These are phyloP conservation scores for Mycena metata DNA, from an alignment of 768 basidiomycete species.

Conservation along the genomic window DNA sequence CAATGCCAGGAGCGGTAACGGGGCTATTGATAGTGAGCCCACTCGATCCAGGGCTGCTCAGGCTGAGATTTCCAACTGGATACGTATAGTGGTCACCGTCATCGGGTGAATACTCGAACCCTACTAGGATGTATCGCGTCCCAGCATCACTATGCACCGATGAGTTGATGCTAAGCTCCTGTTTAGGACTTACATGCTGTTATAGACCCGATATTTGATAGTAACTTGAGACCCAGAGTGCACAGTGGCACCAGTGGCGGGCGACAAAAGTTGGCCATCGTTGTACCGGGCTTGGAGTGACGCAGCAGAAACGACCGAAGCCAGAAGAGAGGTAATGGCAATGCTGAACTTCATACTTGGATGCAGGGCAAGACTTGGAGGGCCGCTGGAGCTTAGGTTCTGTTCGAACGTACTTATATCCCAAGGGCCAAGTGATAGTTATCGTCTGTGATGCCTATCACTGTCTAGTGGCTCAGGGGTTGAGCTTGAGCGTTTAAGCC, in stretches of 20 bases:
- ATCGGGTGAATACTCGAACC: slow-evolving; percentile 24
- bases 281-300: too few relatives aligned
- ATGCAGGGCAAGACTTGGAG: slow-evolving; percentile 18
- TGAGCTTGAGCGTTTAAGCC: too few relatives aligned
- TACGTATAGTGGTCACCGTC: slow-evolving; percentile 21
- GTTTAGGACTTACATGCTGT: slow-evolving; percentile 22
- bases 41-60: slow-evolving; percentile 24
- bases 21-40: slow-evolving; percentile 22
- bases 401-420: slow-evolving; percentile 16
- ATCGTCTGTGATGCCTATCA: slow-evolving; percentile 14
- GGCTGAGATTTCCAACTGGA: slow-evolving; percentile 22
- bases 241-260: slow-evolving; percentile 26
- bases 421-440: slow-evolving; percentile 10
- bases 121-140: slow-evolving; percentile 25
- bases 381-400: neutral
- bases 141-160: slow-evolving; percentile 20
- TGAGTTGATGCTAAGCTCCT: slow-evolving; percentile 10
- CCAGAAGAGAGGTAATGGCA: slow-evolving; percentile 27
- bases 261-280: slow-evolving; percentile 24
- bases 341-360: slow-evolving; percentile 28
- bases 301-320: slow-evolving; percentile 18
- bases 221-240: slow-evolving; percentile 15
- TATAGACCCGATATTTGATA: slow-evolving; percentile 16
- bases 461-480: too few relatives aligned
- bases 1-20: slow-evolving; percentile 20